Evolutionary conservation across 2,329 filamentous ascomycete genomes (phyloP), one percentile per base, ranked within the genome.

Genomic region (Penicillium sp.): DNA sequence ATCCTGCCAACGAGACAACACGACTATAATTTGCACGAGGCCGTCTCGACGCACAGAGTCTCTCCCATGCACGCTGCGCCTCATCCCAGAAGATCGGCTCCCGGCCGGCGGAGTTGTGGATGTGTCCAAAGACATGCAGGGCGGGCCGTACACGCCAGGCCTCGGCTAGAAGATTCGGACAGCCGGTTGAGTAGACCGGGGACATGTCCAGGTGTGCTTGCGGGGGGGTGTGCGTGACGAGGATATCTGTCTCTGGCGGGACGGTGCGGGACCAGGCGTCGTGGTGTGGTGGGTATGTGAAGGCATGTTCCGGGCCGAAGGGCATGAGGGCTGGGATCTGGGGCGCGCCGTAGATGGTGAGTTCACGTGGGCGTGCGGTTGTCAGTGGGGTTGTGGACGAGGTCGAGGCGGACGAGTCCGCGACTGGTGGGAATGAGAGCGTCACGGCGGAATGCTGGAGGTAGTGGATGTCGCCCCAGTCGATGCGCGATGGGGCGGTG

Each of bases 121-220:
- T 84, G 75, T 96, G 92, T 1, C 92, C 92, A 72, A 95, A 96
- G 50, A 96, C 83, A 74, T 96, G 91, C 14, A 96, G 78, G 13
- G 80, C 80, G 0, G 92, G 92, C 61, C 85, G 87, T 11, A 92
- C 86, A 37, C 89, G 85, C 87, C 89, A 91, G 18, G 90, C 75
- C 69, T 96, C 92, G 14, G 81, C 76, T 6, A 94, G 81, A 6
- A 96, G 82, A 56, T 85, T 83, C 6, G 87, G 84, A 64, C 90
- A 93, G 56, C 91, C 92, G 46, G 92, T 78, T 2, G 82, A 86
- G 52, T 87, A 82, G 65, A 89, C 66, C 1, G 76, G 76, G 24
- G 76, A 77, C 19, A 80, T 64, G 61, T 82, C 89, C 36, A 87
- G 80, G 71, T 96, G 91, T 69, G 86, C 82, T 72, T 85, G 85